A percentile compares a stretch with the other conserved stretches of the same genome.
Conservation (phyloP, 176 grass and related monocot genomes). For the Triticum urartu region DNA sequence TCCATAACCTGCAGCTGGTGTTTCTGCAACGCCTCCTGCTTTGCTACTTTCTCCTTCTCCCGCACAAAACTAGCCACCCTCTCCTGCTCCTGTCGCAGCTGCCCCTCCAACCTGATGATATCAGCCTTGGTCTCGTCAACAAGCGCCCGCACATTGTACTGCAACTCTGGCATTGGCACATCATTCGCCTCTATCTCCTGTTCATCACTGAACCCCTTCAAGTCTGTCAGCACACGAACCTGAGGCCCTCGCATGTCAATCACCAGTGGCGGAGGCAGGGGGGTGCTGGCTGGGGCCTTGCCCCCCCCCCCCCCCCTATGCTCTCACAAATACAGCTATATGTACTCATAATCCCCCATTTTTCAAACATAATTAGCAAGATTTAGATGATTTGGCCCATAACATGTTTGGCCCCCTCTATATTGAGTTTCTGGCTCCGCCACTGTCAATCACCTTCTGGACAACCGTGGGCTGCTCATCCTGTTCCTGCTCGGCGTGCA, state of each 20-base stretch:
- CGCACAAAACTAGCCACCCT: constrained; percentile 54
- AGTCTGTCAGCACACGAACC: constrained; percentile 51
- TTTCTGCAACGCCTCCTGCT: constrained; percentile 57
- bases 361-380: no score
- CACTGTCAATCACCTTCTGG: constrained; percentile 61
- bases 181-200: constrained; percentile 65
- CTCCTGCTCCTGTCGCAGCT: constrained; percentile 61
- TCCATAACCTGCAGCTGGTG: constrained; percentile 67
- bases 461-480: constrained; percentile 49
- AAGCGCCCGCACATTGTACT: constrained; percentile 73
- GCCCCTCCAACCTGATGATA: constrained; percentile 63
- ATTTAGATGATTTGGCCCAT: no score
- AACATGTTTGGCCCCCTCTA: no score
- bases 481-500: constrained; percentile 53
- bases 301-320: no score
- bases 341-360: no score
- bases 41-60: constrained; percentile 68
- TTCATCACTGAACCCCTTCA: constrained; percentile 70
- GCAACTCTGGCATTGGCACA: constrained; percentile 76
- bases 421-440: no score
- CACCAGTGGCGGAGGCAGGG: no score
- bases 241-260: constrained; percentile 63
- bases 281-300: no score
- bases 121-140: constrained; percentile 64
- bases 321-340: no score